Base-by-base conservation (phyloP, 257 asterid species). In the Solanum ossicruentum region DNA sequence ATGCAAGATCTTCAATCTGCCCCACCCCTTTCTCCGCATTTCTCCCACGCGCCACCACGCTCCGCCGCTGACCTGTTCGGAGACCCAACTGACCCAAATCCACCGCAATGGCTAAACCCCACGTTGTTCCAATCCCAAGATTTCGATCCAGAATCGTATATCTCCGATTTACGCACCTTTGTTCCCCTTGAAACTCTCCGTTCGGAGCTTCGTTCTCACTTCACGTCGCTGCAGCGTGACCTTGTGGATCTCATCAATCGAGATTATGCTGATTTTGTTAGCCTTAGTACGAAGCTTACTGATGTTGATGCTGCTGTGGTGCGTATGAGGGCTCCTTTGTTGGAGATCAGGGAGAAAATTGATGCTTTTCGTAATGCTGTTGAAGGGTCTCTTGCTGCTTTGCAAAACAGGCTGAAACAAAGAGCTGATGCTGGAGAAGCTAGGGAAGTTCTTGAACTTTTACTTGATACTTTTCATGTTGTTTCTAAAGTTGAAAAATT, bases 311-410 rank as follows among this genome's bases (percentile, higher is more conserved):
- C 93, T 20, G 94, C 95, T 60, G 97, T 96, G 12, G 98, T 96
- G n/a, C 95, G 99, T 66, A 96, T 96, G 99, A 92, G 98, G 63
- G 98, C 98, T 47, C 99, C 98, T 26, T 85, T 96, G 83, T 88
- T 93, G 32, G 99, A 96, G 91, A 91, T 95, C 88, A 93, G 93
- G 83, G 98, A 95, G 90, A 96, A 93, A 94, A 95, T 96, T 66
- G 82, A 90, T 85, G 84, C 91, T 3, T 95, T 93, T 83, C 96
- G 98, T 3, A 88, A 87, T 26, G 90, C 97, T 2, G 96, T 96
- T 18, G 98, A 93, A 17, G 86, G 87, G 54, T 93, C 98, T 20
- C 88, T 96, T 82, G 89, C 90, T 32, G 97, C 97, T 63, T 84
- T 96, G 86, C 93, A 89, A 52, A 91, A 93, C 85, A 88, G 96